These are phyloP conservation scores for Prinsepia uniflora DNA, from an alignment of 306 rosid genomes.

Conservation along the genomic window DNA sequence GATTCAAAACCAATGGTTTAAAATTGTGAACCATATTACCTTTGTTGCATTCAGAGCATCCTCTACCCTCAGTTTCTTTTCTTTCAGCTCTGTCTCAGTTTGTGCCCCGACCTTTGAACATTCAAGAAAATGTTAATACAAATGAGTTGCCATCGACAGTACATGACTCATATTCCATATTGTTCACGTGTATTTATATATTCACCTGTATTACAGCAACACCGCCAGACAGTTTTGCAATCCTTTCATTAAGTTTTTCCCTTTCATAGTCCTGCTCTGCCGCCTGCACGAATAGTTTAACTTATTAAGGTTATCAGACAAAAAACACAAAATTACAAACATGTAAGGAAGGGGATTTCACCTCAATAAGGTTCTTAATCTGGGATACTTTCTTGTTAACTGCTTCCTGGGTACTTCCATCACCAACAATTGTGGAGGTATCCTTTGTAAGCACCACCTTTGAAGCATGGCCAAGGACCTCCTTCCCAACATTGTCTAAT, in stretches of 20 bases:
- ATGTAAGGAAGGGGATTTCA: constrained; percentile 18
- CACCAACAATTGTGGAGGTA: constrained; percentile 86
- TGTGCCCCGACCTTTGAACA: constrained; percentile 86
- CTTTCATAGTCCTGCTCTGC: constrained; percentile 96
- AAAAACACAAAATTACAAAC: neutral
- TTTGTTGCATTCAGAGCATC: constrained; percentile 99
- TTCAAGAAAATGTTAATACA: neutral
- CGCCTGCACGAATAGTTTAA: constrained; percentile 38
- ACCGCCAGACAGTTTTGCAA: constrained; percentile 95
- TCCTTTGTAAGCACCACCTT: constrained; percentile 98
- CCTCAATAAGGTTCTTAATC: constrained; percentile 84
- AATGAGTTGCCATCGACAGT: neutral
- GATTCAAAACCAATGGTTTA: neutral
- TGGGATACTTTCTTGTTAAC: constrained; percentile 93
- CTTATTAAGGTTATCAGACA: neutral
- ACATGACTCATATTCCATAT: neutral
- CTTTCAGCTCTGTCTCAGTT: constrained; percentile 99
- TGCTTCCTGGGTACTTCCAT: constrained; percentile 93
- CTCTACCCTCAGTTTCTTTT: constrained; percentile 94
- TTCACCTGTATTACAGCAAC: constrained; percentile 95
- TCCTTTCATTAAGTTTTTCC: constrained; percentile 88
- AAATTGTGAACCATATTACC: constrained; percentile 31
- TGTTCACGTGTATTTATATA: neutral
- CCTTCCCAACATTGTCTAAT: constrained; percentile 86
- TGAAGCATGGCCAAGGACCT: constrained; percentile 85